Evolutionary conservation across 495 filamentous ascomycete species (phyloP).

Genomic region (Lepraria neglecta): DNA sequence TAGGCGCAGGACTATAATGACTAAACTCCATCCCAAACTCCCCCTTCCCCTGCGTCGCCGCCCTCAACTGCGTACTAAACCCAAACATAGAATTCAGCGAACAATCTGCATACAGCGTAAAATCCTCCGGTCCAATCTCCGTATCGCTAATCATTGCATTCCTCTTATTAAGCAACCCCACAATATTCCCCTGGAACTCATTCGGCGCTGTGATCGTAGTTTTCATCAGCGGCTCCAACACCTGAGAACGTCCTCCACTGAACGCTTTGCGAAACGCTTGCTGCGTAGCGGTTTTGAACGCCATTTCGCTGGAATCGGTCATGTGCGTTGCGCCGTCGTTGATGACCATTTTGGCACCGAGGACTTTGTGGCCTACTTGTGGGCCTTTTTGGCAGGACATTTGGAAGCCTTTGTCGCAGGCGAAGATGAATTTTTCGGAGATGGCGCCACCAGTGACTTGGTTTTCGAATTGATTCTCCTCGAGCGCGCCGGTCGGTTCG

Average conservation of each 20-base stretch:
- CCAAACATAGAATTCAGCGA: conserved; percentile 96
- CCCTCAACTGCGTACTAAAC: conserved; percentile 81
- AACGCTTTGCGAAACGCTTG: conserved; percentile 98
- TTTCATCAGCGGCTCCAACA: conserved; percentile 98
- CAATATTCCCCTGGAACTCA: conserved; percentile 96
- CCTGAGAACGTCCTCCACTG: conserved; percentile 62
- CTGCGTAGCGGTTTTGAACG: conserved; percentile 95
- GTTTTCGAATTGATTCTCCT: conserved; percentile 77
- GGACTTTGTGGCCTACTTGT: conserved; percentile 85
- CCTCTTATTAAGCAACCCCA: conserved; percentile 93
- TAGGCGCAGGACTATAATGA: conserved; percentile 82
- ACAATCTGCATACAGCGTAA: conserved; percentile 90
- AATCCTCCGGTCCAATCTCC: conserved; percentile 90
- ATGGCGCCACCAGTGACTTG: conserved; percentile 85
- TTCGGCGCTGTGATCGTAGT: conserved; percentile 89
- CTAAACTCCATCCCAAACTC: conserved; percentile 99
- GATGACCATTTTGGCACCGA: conserved; percentile 84
- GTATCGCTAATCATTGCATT: conserved; percentile 93
- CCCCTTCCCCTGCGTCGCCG: conserved; percentile 95
- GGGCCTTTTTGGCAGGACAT: conserved; percentile 80
- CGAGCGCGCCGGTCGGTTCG: conserved; percentile 70
- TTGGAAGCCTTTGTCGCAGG: conserved; percentile 95
- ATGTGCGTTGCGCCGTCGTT: conserved; percentile 97
- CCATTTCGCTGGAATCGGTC: conserved; percentile 95
- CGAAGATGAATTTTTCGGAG: conserved; percentile 90